Evolutionary conservation across 2,329 filamentous ascomycete genomes (phyloP).

Genomic region (Fusarium napiforme): DNA sequence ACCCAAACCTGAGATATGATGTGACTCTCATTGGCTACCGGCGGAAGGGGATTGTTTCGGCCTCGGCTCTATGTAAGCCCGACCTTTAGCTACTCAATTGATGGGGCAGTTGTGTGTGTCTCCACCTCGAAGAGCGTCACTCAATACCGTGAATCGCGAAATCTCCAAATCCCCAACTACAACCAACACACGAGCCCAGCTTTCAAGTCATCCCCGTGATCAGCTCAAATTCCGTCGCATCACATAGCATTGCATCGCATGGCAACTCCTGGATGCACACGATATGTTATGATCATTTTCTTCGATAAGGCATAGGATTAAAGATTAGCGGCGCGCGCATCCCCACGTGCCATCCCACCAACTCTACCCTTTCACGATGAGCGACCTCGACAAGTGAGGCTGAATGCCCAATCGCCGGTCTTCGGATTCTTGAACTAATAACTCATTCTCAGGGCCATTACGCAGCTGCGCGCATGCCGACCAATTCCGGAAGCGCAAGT

Average conservation of each 20-base stretch:
- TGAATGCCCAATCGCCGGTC: conserved; percentile 4
- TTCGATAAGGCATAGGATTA: conserved; percentile 10
- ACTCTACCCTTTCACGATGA: conserved; percentile 67
- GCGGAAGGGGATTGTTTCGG: conserved; percentile 12
- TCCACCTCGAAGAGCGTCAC: conserved; percentile 24
- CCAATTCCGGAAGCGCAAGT: conserved; percentile 96
- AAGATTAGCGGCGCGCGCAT: conserved; percentile 37
- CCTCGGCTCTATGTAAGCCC: conserved; percentile 30
- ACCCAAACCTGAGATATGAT: conserved; percentile 35
- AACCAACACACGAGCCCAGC: conserved; percentile 17
- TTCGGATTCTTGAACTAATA: conserved; percentile 22
- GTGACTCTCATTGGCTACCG: conserved; percentile 39
- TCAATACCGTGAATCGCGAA: conserved; percentile 28
- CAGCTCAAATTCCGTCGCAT: not conserved
- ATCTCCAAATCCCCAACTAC: conserved; percentile 30
- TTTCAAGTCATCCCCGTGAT: conserved; percentile 2
- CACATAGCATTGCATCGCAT: not conserved
- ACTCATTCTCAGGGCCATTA: conserved; percentile 76
- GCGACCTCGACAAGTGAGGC: conserved; percentile 88
- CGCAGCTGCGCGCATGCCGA: conserved; percentile 92
- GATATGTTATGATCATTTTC: conserved; percentile 43
- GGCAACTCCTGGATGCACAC: not conserved
- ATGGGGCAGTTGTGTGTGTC: conserved; percentile 10
- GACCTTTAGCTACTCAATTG: not conserved
- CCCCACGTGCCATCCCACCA: conserved; percentile 33